phyloP scores from a whole-genome alignment of 495 filamentous ascomycete genomes.

The Penicillium atrosanguineum region DNA sequence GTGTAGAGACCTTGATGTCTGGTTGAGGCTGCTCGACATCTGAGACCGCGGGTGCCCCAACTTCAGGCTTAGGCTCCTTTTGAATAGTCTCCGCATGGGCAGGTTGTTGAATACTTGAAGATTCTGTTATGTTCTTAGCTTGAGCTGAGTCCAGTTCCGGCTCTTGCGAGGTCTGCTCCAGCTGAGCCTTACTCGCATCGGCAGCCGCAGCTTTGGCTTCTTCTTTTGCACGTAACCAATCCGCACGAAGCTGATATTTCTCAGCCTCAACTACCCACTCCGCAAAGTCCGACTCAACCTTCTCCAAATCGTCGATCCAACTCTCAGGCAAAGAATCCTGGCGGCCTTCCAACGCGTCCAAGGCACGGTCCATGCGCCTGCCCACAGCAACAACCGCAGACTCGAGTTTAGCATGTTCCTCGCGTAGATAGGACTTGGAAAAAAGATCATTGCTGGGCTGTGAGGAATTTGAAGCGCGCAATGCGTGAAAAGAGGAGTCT shows the following conservation, averaged over 20 bases:
- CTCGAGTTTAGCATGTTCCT: conserved; percentile 62
- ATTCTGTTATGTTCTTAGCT: neutral
- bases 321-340: conserved; percentile 78
- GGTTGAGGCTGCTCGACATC: neutral
- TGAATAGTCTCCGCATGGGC: conserved; percentile 27
- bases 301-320: conserved; percentile 86
- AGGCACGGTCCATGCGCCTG: conserved; percentile 71
- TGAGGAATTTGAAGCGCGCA: conserved; percentile 37
- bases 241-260: conserved; percentile 42
- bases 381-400: conserved; percentile 69
- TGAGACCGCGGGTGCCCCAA: neutral
- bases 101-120: neutral
- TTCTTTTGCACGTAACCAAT: conserved; percentile 31
- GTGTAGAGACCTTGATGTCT: neutral
- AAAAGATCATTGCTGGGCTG: conserved; percentile 17
- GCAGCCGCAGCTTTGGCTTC: conserved; percentile 3
- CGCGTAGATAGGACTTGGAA: conserved; percentile 54
- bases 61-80: conserved; percentile 19
- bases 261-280: conserved; percentile 67
- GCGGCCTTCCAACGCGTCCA: conserved; percentile 79
- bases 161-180: conserved; percentile 2
- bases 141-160: neutral
- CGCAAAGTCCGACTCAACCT: conserved; percentile 74
- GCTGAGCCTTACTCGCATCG: neutral
- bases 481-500: conserved; percentile 57